Evolutionary conservation across 768 basidiomycete species (phyloP), one percentile per base, ranked within the genome.

Genomic region (Boletus sp.): DNA sequence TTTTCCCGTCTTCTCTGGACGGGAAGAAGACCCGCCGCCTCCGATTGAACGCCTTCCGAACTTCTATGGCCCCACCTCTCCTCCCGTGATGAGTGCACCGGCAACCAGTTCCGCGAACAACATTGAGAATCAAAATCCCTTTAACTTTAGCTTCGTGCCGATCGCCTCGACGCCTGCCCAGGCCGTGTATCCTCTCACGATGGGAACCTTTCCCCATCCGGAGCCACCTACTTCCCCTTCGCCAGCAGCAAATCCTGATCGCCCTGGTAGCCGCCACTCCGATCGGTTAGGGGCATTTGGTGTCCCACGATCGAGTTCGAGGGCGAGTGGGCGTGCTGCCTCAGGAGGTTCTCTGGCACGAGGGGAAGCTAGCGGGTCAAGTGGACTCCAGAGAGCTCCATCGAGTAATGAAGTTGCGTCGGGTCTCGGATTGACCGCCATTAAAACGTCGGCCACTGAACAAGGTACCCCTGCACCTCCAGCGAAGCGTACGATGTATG

Each of bases 401-500:
- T 73, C 73, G n/a, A 81, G 78, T 55, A 79, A 75, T 58, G 78
- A 80, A 46, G 63, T 78, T 48, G 79, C 76, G 6, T 72, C 72
- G 17, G 75, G 75, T 29, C 67, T 77, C 34, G 79, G 75, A n/a
- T 61, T 79, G 62, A 74, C 72, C 10, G 66, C 70, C 17, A 64
- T 76, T 50, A 72, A 72, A 51, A 72, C 69, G 1, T 65, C 71
- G 6, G 71, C 70, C 27, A 74, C 75, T 13, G 79, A 79, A 43
- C 59, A 61, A 48, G 69, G 65, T 17, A 74, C 74, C 17, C 78
- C 78, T 15, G 75, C 68, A 15, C 75, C 75, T 25, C 75, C 77
- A 5, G 76, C 79, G 59, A 82, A 80, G 64, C 80, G 83, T 55
- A 91, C 89, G 6, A 88, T 91, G 84, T 91, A 90, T 67, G 89